Evolutionary conservation across 2,329 filamentous ascomycete species (phyloP).

Genomic region (Fusarium globosum): DNA sequence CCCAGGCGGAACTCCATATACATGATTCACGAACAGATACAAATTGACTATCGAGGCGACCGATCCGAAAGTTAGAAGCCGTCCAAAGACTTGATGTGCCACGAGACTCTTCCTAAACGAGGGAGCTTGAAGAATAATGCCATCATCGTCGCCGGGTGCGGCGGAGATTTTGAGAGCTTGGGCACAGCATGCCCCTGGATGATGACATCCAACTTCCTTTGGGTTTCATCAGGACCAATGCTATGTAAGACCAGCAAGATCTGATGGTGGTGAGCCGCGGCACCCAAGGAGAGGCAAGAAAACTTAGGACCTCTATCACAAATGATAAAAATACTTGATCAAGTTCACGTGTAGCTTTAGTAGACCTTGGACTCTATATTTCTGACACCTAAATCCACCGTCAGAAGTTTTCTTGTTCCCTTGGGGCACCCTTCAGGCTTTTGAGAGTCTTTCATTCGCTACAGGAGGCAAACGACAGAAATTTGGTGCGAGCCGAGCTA

Average conservation of each 20-base stretch:
- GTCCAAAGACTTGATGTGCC: neutral
- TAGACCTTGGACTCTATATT: neutral
- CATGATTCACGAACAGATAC: neutral
- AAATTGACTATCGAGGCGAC: neutral
- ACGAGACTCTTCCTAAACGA: neutral
- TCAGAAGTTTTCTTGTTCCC: neutral
- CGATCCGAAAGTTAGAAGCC: neutral
- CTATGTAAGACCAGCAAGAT: constrained; percentile 13
- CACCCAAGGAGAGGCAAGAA: neutral
- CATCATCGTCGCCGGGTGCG: constrained; percentile 31
- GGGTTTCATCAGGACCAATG: constrained; percentile 22
- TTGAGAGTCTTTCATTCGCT: constrained; percentile 4
- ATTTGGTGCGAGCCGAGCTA: constrained; percentile 21
- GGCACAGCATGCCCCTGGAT: constrained; percentile 33
- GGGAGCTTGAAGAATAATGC: constrained; percentile 7
- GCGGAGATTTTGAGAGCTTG: constrained; percentile 33
- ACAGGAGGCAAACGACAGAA: constrained; percentile 3
- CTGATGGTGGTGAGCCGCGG: constrained; percentile 28
- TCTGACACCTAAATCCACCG: neutral
- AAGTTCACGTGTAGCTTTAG: neutral
- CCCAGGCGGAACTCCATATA: neutral
- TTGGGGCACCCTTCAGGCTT: neutral
- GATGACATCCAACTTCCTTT: constrained; percentile 35
- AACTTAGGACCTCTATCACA: neutral
- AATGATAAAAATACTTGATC: fast-evolving